Evolutionary conservation across 371 early-diverging fungal genomes (phyloP), one percentile per base, ranked within the genome.

Genomic region (Cokeromyces recurvatus): DNA sequence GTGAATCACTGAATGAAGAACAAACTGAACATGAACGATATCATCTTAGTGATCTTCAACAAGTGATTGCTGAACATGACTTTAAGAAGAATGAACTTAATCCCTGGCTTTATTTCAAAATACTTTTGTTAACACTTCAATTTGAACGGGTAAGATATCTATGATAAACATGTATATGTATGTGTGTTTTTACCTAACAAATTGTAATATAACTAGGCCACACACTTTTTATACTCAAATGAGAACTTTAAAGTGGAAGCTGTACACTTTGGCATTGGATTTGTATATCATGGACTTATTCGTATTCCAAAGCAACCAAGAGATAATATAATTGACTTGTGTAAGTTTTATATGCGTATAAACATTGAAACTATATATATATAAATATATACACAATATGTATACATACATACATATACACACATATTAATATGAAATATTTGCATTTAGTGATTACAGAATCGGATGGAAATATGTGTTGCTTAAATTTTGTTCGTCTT

Each of bases 261-360:
- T 4, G 85, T 95, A 9, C 97, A 96, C 48, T 85, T 94, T 67
- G 93, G 90, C 21, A 84, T 92, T 37, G 83, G 85, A 1, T 60
- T 93, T 55, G 87, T 84, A 0, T 84, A 88, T 61, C 77, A 85
- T 51, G 89, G 94, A 4, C 48, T 87, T 29, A 67, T 95, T 27
- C 76, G 84, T n/a, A 76, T 89, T 15, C 86, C 92, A 10, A 68
- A 75, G 2, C 60, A 64, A 8, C 52, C 57, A 25, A 23, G 42
- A 4, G 44, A 32, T 2, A 17, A 56, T 14, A 59, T 48, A n/a
- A 47, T 49, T 8, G 62, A 64, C 38, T 29, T 74, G 8, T 42
- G 74, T 69, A 70, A 64, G 68, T 46, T 11, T 31, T 16, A 32
- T 2, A n/a, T 15, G 19, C 15, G 7, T 29, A 1, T n/a, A n/a